phyloP scores from a whole-genome alignment of 2,329 filamentous ascomycete genomes.

The Aspergillus proliferans region DNA sequence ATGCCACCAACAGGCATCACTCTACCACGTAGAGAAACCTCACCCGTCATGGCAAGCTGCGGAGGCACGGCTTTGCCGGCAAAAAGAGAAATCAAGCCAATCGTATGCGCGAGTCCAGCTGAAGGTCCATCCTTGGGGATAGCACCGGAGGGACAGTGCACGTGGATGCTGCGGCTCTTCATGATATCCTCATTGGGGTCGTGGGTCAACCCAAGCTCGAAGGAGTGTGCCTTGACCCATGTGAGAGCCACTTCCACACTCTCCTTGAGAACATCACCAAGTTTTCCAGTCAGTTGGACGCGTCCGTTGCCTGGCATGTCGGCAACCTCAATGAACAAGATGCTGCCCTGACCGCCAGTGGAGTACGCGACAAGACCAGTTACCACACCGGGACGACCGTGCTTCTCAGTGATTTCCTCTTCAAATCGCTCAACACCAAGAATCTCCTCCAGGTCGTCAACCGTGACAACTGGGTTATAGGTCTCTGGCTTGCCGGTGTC shows the following conservation, averaged over 20 bases:
- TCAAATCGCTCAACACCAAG: slow-evolving; percentile 90
- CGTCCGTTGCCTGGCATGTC: slow-evolving; percentile 92
- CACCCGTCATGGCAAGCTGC: slow-evolving; percentile 88
- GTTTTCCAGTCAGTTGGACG: slow-evolving; percentile 91
- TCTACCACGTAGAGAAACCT: slow-evolving; percentile 73
- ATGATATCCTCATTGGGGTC: slow-evolving; percentile 86
- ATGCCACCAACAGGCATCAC: slow-evolving; percentile 95
- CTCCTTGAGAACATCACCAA: slow-evolving; percentile 95
- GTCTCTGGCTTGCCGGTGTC: slow-evolving; percentile 62
- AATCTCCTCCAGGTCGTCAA: slow-evolving; percentile 81
- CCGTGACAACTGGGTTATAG: slow-evolving; percentile 67
- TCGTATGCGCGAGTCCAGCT: slow-evolving; percentile 87
- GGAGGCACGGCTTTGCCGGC: slow-evolving; percentile 79
- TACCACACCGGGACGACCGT: slow-evolving; percentile 77
- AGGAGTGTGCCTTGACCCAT: slow-evolving; percentile 96
- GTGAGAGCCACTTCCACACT: slow-evolving; percentile 91
- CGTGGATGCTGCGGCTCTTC: slow-evolving; percentile 88
- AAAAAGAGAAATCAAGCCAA: slow-evolving; percentile 88
- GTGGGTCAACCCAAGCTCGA: slow-evolving; percentile 75
- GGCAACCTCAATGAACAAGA: slow-evolving; percentile 95
- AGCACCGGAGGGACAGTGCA: slow-evolving; percentile 90
- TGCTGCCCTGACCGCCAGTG: slow-evolving; percentile 85
- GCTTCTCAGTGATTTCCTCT: slow-evolving; percentile 88
- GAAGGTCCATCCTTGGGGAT: slow-evolving; percentile 85
- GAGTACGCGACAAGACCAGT: slow-evolving; percentile 95